Evolutionary conservation across 2,329 filamentous ascomycete species (phyloP).

Genomic region (Fusarium equiseti): DNA sequence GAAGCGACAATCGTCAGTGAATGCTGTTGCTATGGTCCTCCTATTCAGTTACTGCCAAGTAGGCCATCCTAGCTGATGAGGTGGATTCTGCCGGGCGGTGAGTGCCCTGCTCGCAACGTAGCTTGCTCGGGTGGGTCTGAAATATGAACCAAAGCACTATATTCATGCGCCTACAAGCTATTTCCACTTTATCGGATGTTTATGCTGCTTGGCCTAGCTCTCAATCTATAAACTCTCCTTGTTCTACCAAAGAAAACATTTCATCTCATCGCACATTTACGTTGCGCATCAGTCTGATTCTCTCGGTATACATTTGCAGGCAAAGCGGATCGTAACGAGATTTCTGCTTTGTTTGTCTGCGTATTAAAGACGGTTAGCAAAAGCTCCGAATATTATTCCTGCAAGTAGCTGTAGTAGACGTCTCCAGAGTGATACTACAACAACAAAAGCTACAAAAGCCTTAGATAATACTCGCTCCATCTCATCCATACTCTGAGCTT

Average conservation of each 20-base stretch:
- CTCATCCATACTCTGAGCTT: slow-evolving; percentile 15
- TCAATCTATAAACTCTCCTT: slow-evolving; percentile 41
- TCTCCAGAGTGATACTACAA: slow-evolving; percentile 46
- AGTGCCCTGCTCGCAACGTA: slow-evolving; percentile 18
- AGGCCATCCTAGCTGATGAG: slow-evolving; percentile 46
- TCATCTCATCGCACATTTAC: slow-evolving; percentile 34
- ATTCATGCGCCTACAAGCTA: slow-evolving; percentile 44
- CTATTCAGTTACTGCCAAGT: slow-evolving; percentile 47
- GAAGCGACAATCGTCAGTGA: slow-evolving; percentile 33
- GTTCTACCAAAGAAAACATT: slow-evolving; percentile 43
- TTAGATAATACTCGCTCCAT: slow-evolving; percentile 37
- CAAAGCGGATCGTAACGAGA: slow-evolving; percentile 9
- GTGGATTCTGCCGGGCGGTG: slow-evolving; percentile 56
- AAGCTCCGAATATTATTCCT: slow-evolving; percentile 41
- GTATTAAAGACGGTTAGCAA: slow-evolving; percentile 27
- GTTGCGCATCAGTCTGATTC: slow-evolving; percentile 34
- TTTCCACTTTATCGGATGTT: slow-evolving; percentile 40
- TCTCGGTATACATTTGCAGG: slow-evolving; percentile 31
- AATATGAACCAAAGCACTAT: slow-evolving; percentile 42
- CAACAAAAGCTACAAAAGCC: slow-evolving; percentile 40
- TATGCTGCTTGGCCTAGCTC: slow-evolving; percentile 40
- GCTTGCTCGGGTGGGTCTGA: slow-evolving; percentile 14
- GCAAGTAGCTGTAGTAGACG: slow-evolving; percentile 49
- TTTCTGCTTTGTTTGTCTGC: slow-evolving; percentile 20
- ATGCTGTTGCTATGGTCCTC: slow-evolving; percentile 42